phyloP scores from a whole-genome alignment of 2,329 filamentous ascomycete genomes.

The Sporothrix humicola region DNA sequence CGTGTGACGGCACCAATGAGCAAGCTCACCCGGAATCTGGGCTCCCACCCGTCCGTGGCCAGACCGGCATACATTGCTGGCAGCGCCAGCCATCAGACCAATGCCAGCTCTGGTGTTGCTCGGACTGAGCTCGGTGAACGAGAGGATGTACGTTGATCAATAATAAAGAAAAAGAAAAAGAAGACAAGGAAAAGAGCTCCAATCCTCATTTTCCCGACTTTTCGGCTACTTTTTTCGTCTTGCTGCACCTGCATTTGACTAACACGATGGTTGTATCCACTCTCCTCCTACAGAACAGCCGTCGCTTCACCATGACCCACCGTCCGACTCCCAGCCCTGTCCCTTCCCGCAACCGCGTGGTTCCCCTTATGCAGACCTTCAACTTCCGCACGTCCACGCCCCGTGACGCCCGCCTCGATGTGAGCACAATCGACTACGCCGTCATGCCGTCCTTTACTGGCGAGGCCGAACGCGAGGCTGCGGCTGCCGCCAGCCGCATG shows the following conservation, averaged over 20 bases:
- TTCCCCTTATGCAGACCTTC: slow-evolving; percentile 70
- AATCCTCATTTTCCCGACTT: background rate
- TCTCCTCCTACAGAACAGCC: slow-evolving; percentile 38
- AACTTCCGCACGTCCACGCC: slow-evolving; percentile 60
- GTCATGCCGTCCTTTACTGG: slow-evolving; percentile 53
- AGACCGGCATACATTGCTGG: slow-evolving; percentile 42
- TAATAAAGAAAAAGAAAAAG: too few species aligned
- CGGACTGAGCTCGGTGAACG: slow-evolving; percentile 52
- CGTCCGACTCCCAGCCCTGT: slow-evolving; percentile 54
- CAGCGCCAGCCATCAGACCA: slow-evolving; percentile 45
- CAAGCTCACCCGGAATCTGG: slow-evolving; percentile 56
- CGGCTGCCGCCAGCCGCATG: slow-evolving; percentile 32
- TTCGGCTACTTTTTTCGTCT: slow-evolving; percentile 14
- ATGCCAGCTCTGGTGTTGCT: slow-evolving; percentile 52
- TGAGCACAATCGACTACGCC: slow-evolving; percentile 57
- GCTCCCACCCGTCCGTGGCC: slow-evolving; percentile 49
- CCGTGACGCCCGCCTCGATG: slow-evolving; percentile 43
- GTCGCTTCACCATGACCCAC: slow-evolving; percentile 55
- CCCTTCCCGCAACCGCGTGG: slow-evolving; percentile 51
- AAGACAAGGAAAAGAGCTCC: too few species aligned
- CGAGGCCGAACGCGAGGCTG: slow-evolving; percentile 43
- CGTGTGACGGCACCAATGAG: slow-evolving; percentile 56
- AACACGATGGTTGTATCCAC: slow-evolving; percentile 15
- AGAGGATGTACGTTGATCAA: slow-evolving; percentile 48
- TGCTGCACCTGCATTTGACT: background rate